A percentile compares a stretch with the other conserved stretches of the same genome.
These are phyloP conservation scores for Phytopythium ostracodes DNA, from an alignment of 352 stramenopile genomes.

Conservation along the genomic window DNA sequence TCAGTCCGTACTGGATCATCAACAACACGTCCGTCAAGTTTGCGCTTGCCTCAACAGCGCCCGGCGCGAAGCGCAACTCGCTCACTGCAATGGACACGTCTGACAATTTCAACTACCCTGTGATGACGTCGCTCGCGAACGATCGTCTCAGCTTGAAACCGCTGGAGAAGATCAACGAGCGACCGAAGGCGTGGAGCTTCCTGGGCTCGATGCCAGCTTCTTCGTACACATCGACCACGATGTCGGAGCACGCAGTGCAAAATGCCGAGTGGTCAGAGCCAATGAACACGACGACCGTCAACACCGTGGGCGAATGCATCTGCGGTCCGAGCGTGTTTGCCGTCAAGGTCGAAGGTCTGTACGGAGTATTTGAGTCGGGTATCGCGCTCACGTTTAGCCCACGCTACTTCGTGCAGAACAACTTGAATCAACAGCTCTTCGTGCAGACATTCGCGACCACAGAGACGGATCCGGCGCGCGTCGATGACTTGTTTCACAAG, in stretches of 20 bases:
- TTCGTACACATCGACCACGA: slow-evolving; percentile 36
- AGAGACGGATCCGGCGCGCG: slow-evolving; percentile 56
- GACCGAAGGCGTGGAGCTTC: slow-evolving; percentile 51
- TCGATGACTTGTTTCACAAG: slow-evolving; percentile 72
- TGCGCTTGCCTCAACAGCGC: slow-evolving; percentile 44
- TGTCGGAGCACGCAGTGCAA: slow-evolving; percentile 64
- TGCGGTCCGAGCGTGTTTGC: slow-evolving; percentile 72
- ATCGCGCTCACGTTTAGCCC: slow-evolving; percentile 75
- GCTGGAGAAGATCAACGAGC: slow-evolving; percentile 30
- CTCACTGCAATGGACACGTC: slow-evolving; percentile 39
- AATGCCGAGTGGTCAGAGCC: slow-evolving; percentile 72
- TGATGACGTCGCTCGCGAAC: slow-evolving; percentile 52
- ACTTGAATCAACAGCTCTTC: slow-evolving; percentile 74
- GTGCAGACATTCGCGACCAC: slow-evolving; percentile 65
- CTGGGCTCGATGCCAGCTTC: slow-evolving; percentile 52
- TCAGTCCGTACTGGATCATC: slow-evolving; percentile 81
- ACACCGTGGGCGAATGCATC: slow-evolving; percentile 74
- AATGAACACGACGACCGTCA: slow-evolving; percentile 84
- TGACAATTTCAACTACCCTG: slow-evolving; percentile 52
- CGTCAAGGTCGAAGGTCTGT: slow-evolving; percentile 80
- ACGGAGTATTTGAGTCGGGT: slow-evolving; percentile 73
- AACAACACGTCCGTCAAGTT: slow-evolving; percentile 80
- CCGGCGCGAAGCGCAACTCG: slow-evolving; percentile 44
- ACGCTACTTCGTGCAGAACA: slow-evolving; percentile 82
- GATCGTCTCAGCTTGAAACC: slow-evolving; percentile 75